Percentiles rank a stretch among this genome's conserved stretches.
Evolutionary conservation across 805 yeast genomes (phyloP).

Genomic region (Saccharomycopsis sp.): DNA sequence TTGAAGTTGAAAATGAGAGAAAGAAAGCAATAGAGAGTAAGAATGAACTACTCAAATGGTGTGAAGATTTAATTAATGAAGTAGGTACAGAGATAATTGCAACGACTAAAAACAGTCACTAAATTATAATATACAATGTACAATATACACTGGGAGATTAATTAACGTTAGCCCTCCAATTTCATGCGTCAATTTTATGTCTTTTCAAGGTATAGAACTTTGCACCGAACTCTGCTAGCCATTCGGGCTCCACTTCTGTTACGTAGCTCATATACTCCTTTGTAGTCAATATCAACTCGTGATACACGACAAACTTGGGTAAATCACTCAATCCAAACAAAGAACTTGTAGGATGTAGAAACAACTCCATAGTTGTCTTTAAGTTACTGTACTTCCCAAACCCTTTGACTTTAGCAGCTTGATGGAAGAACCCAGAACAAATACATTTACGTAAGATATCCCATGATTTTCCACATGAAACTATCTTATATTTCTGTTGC

Average conservation of each 20-base stretch:
- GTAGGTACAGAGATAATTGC: conserved; percentile 45
- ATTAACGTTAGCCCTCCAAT: no score
- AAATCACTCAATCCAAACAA: conserved; percentile 46
- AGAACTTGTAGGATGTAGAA: conserved; percentile 83
- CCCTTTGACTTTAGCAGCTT: conserved; percentile 59
- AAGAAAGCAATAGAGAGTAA: conserved; percentile 53
- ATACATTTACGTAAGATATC: conserved; percentile 55
- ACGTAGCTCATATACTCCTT: conserved; percentile 91
- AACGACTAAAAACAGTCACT: neutral
- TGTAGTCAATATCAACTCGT: conserved; percentile 73
- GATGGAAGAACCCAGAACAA: conserved; percentile 62
- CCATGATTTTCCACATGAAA: conserved; percentile 49
- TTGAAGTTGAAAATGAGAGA: conserved; percentile 52
- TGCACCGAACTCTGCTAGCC: conserved; percentile 56
- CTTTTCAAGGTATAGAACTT: conserved; percentile 25
- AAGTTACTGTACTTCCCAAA: conserved; percentile 47
- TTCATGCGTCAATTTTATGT: neutral
- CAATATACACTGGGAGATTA: no score
- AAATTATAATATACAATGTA: no score
- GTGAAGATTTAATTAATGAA: conserved; percentile 58
- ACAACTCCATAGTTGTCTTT: conserved; percentile 55
- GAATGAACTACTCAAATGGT: conserved; percentile 52
- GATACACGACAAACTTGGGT: conserved; percentile 77
- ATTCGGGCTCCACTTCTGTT: conserved; percentile 71
- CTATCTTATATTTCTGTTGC: conserved; percentile 37